These are phyloP conservation scores for Penicillium turbatum DNA, from an alignment of 495 filamentous ascomycete species.

Conservation along the genomic window DNA sequence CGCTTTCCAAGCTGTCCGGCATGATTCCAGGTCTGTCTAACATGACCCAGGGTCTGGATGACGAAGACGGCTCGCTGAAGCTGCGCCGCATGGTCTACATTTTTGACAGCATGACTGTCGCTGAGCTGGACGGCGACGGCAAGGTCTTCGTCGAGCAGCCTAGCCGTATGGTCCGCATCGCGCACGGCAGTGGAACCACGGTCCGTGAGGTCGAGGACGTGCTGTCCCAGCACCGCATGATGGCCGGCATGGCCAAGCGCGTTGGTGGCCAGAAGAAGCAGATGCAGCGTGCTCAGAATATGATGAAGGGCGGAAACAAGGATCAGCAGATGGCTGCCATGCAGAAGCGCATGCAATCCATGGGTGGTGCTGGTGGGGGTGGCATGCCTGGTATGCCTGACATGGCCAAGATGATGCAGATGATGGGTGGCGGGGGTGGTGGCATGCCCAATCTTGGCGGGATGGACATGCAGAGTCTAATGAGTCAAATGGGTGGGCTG, in stretches of 20 bases:
- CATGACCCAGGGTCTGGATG: constrained; percentile 92
- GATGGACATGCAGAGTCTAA: constrained; percentile 80
- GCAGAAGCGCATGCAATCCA: constrained; percentile 90
- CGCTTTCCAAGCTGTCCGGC: constrained; percentile 92
- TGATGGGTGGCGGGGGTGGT: constrained; percentile 48
- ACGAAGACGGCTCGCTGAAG: constrained; percentile 89
- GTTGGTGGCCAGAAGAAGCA: constrained; percentile 96
- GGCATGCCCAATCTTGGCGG: constrained; percentile 55
- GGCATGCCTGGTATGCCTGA: constrained; percentile 50
- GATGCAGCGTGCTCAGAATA: constrained; percentile 89
- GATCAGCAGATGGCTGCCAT: constrained; percentile 94
- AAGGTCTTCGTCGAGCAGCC: constrained; percentile 92
- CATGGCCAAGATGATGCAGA: constrained; percentile 82
- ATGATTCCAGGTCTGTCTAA: constrained; percentile 96
- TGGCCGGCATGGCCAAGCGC: constrained; percentile 99
- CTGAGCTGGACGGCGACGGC: constrained; percentile 91
- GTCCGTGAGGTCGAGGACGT: constrained; percentile 96
- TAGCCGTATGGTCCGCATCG: constrained; percentile 89
- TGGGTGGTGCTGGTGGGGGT: constrained; percentile 65
- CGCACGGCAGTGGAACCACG: constrained; percentile 79
- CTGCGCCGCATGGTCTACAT: constrained; percentile 99
- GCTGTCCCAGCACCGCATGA: constrained; percentile 96
- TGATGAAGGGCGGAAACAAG: constrained; percentile 82
- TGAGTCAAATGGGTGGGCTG: constrained; percentile 75
- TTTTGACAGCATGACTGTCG: constrained; percentile 94